A percentile compares a stretch with the other conserved stretches of the same genome.
Conservation (phyloP, 2,329 filamentous ascomycete genomes). For the Domatiomyces catenatus region DNA sequence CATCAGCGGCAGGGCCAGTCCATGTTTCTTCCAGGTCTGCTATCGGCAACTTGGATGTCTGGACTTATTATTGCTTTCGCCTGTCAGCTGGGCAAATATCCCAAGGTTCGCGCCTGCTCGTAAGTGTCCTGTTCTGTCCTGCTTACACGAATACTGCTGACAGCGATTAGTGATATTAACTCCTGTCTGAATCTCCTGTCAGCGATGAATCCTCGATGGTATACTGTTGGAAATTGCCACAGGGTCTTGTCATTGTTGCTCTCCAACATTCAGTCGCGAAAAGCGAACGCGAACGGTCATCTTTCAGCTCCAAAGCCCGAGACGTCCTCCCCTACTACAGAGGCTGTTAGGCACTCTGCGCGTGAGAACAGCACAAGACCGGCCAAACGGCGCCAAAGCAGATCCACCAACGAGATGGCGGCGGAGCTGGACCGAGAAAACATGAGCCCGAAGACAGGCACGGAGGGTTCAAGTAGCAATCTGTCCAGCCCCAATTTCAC, state of each 20-base stretch:
- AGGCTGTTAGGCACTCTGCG: not conserved
- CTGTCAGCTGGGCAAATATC: constrained; percentile 27
- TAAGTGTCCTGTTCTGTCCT: constrained; percentile 12
- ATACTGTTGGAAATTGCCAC: constrained; percentile 27
- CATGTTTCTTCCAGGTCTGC: constrained; percentile 26
- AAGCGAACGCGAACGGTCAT: constrained; percentile 13
- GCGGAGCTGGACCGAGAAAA: not conserved
- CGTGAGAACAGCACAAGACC: not conserved
- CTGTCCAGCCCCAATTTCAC: not conserved
- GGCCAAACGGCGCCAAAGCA: not conserved
- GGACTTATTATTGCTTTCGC: constrained; percentile 28
- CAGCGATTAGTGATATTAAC: constrained; percentile 21
- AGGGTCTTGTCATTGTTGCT: constrained; percentile 23
- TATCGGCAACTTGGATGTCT: constrained; percentile 28
- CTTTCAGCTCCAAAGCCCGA: constrained; percentile 11
- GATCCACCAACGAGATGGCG: not conserved
- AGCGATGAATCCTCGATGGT: constrained; percentile 26
- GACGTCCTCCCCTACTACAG: constrained; percentile 1
- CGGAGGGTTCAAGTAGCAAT: not conserved
- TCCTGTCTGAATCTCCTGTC: constrained; percentile 21
- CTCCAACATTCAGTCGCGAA: constrained; percentile 20
- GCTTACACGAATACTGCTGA: not conserved
- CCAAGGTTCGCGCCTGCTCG: constrained; percentile 21
- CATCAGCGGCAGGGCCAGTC: constrained; percentile 22
- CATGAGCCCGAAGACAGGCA: not conserved